phyloP scores from a whole-genome alignment of 768 basidiomycete species.

The Austroboletus eburneus region DNA sequence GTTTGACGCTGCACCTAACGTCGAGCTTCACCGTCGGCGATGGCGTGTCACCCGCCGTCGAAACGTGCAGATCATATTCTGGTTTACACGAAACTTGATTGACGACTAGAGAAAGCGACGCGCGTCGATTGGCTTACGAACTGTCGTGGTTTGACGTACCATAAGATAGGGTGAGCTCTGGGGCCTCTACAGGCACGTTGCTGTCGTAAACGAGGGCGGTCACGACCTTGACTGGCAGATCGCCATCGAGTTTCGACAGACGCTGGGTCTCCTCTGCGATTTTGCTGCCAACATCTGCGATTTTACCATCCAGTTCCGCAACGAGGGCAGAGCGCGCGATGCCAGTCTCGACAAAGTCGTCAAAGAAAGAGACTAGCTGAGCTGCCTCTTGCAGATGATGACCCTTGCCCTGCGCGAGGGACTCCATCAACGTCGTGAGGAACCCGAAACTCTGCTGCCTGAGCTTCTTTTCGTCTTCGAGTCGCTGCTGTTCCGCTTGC shows the following conservation, averaged over 20 bases:
- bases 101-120: slow-evolving; percentile 9
- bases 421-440: slow-evolving; percentile 26
- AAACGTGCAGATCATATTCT: slow-evolving; percentile 16
- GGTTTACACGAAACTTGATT: slow-evolving; percentile 17
- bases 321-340: slow-evolving; percentile 11
- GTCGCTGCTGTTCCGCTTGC: slow-evolving; percentile 10
- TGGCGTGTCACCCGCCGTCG: slow-evolving; percentile 8
- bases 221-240: slow-evolving; percentile 8
- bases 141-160: slow-evolving; percentile 4
- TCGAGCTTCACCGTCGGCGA: slow-evolving; percentile 17
- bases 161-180: slow-evolving; percentile 17
- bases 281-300: slow-evolving; percentile 4
- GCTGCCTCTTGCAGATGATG: slow-evolving; percentile 7
- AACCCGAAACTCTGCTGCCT: slow-evolving; percentile 20
- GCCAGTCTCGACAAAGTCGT: slow-evolving; percentile 22
- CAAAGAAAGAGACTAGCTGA: slow-evolving; percentile 18
- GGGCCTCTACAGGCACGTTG: slow-evolving; percentile 3
- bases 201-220: slow-evolving; percentile 4
- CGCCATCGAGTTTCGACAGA: neutral
- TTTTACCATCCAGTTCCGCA: slow-evolving; percentile 14
- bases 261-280: slow-evolving; percentile 13
- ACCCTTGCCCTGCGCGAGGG: slow-evolving; percentile 22
- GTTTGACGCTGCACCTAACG: slow-evolving; percentile 27
- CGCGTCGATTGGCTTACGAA: neutral
- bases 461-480: slow-evolving; percentile 17